Conservation (phyloP, 805 yeast genomes). For the Millerozyma acaciae region DNA sequence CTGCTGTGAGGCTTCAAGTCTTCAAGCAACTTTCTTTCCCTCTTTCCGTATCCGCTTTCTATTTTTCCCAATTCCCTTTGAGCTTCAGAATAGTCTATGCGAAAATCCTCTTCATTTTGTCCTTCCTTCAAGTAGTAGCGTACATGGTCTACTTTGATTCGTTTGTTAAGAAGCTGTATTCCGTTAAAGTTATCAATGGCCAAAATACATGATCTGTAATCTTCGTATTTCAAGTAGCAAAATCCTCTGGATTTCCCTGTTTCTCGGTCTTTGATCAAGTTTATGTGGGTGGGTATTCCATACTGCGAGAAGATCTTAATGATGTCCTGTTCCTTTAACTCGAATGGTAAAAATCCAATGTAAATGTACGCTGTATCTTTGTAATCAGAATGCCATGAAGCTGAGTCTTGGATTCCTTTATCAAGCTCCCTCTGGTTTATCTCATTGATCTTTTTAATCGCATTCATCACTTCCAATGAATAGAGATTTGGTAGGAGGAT, state of each 20-base stretch:
- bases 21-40: slow-evolving; percentile 6
- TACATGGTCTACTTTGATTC: slow-evolving; percentile 66
- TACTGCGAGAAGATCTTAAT: slow-evolving; percentile 80
- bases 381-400: slow-evolving; percentile 90
- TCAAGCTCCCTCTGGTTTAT: slow-evolving; percentile 67
- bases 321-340: slow-evolving; percentile 71
- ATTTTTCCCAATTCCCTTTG: slow-evolving; percentile 6
- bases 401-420: slow-evolving; percentile 51
- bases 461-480: slow-evolving; percentile 23
- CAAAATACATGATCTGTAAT: slow-evolving; percentile 71
- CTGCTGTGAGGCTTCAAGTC: slow-evolving; percentile 1
- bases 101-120: slow-evolving; percentile 44
- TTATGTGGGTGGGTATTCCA: slow-evolving; percentile 78
- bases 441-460: slow-evolving; percentile 43
- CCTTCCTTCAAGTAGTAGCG: slow-evolving; percentile 53
- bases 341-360: slow-evolving; percentile 67
- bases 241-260: slow-evolving; percentile 55
- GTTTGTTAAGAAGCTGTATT: slow-evolving; percentile 45
- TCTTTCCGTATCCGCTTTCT: slow-evolving; percentile 3
- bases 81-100: slow-evolving; percentile 23
- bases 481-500: not conserved
- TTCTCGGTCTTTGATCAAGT: slow-evolving; percentile 59
- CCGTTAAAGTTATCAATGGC: slow-evolving; percentile 92
- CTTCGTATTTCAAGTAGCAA: slow-evolving; percentile 80
- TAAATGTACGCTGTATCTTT: slow-evolving; percentile 70